A percentile compares a stretch with the other conserved stretches of the same genome.
phyloP scores from a whole-genome alignment of 768 basidiomycete genomes.

The Pleurotus eryngii region DNA sequence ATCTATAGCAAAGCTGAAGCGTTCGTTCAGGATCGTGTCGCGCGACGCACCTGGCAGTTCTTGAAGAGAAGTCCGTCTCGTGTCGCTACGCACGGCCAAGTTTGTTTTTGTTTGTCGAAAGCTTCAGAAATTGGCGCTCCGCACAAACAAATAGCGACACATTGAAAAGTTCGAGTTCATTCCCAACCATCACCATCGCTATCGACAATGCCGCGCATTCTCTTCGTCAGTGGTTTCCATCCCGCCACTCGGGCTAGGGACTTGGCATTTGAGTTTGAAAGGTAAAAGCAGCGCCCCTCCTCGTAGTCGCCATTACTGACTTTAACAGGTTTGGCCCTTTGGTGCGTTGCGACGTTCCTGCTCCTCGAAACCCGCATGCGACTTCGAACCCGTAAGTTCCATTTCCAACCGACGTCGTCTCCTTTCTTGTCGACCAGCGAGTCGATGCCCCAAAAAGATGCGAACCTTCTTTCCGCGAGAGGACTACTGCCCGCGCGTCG shows the following conservation, averaged over 20 bases:
- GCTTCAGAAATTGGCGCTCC: background rate
- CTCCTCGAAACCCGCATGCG: conserved; percentile 74
- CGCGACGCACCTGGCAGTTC: background rate
- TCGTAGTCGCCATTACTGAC: background rate
- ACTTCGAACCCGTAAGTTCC: conserved; percentile 79
- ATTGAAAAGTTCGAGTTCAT: conserved; percentile 19
- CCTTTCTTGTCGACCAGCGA: conserved; percentile 17
- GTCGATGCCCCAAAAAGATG: conserved; percentile 18
- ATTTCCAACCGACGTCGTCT: conserved; percentile 12
- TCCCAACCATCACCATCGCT: conserved; percentile 18
- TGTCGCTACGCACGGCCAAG: too few relatives aligned
- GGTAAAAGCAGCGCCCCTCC: conserved; percentile 35
- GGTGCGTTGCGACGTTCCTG: conserved; percentile 87
- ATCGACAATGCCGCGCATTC: conserved; percentile 67
- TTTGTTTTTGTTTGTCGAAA: background rate
- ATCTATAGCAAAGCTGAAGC: background rate
- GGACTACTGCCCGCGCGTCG: conserved; percentile 1
- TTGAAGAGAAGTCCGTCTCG: background rate
- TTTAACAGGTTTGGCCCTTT: conserved; percentile 69
- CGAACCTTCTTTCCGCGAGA: conserved; percentile 16
- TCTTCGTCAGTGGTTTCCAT: conserved; percentile 86
- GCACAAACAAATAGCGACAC: conserved; percentile 1
- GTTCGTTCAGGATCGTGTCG: too few relatives aligned
- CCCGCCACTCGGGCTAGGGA: conserved; percentile 80
- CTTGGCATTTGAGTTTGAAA: conserved; percentile 84